Conservation (phyloP, 768 basidiomycete genomes). For the Podaxis carcinomalis region DNA sequence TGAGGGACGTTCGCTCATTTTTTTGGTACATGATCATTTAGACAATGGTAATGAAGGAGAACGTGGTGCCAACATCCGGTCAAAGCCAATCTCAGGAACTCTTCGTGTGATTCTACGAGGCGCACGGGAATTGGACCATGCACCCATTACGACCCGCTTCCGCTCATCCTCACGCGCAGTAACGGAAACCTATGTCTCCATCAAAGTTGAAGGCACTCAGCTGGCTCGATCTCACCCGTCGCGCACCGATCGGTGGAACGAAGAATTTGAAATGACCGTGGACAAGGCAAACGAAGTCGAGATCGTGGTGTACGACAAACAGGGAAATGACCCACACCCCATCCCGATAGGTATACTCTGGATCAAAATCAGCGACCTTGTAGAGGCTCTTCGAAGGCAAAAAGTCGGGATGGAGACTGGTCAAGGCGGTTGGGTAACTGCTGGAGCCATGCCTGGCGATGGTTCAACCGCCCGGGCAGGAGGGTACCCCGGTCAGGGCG, state of each 20-base stretch:
- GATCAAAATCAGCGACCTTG: constrained; percentile 90
- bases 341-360: constrained; percentile 93
- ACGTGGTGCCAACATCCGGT: constrained; percentile 86
- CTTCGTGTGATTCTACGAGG: constrained; percentile 84
- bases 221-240: constrained; percentile 89
- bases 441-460: constrained; percentile 79
- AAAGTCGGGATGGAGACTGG: constrained; percentile 84
- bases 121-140: constrained; percentile 94
- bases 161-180: constrained; percentile 78
- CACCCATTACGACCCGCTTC: constrained; percentile 63
- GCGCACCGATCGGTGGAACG: constrained; percentile 95
- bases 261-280: constrained; percentile 93
- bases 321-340: constrained; percentile 72
- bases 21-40: constrained; percentile 28
- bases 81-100: constrained; percentile 92
- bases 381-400: constrained; percentile 89
- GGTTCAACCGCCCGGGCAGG: constrained; percentile 24
- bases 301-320: constrained; percentile 92
- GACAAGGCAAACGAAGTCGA: constrained; percentile 99
- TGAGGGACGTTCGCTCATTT: constrained; percentile 4
- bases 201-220: constrained; percentile 96
- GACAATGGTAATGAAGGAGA: constrained; percentile 67
- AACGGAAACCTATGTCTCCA: constrained; percentile 85
- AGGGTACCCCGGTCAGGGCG: constrained; percentile 25
- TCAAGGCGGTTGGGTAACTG: constrained; percentile 95